phyloP scores from a whole-genome alignment of 2,329 filamentous ascomycete species.

The Ceratocystiopsis minuta region DNA sequence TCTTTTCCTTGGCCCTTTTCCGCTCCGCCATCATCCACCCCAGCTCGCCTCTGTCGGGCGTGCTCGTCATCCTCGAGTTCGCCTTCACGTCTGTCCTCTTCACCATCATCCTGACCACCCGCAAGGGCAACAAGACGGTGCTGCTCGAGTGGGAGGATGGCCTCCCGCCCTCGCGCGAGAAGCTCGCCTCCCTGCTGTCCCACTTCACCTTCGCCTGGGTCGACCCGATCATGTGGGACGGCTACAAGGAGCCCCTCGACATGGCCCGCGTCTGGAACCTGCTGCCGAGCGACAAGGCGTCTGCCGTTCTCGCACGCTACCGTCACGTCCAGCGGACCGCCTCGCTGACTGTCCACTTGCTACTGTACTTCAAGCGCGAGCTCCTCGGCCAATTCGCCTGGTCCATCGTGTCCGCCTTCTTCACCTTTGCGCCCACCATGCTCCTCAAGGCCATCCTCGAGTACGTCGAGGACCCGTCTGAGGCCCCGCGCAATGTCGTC shows the following conservation, averaged over 20 bases:
- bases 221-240: constrained; percentile 72
- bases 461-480: constrained; percentile 71
- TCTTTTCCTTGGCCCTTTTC: constrained; percentile 59
- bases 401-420: constrained; percentile 61
- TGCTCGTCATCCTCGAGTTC: constrained; percentile 58
- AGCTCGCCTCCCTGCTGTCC: constrained; percentile 74
- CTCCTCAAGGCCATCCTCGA: constrained; percentile 81
- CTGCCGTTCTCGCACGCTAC: constrained; percentile 61
- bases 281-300: constrained; percentile 72
- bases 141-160: constrained; percentile 76
- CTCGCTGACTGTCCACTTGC: constrained; percentile 59
- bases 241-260: constrained; percentile 70
- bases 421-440: constrained; percentile 83
- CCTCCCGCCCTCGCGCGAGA: constrained; percentile 72
- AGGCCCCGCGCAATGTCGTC: constrained; percentile 65
- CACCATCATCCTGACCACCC: constrained; percentile 57
- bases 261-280: constrained; percentile 85
- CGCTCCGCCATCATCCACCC: constrained; percentile 73
- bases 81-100: constrained; percentile 56
- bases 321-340: constrained; percentile 70
- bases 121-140: constrained; percentile 83
- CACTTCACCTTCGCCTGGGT: constrained; percentile 81
- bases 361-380: constrained; percentile 65
- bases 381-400: constrained; percentile 63
- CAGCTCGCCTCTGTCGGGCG: constrained; percentile 40